Evolutionary conservation across 2,329 filamentous ascomycete species (phyloP).

Genomic region (Malbranchea cinnamomea): DNA sequence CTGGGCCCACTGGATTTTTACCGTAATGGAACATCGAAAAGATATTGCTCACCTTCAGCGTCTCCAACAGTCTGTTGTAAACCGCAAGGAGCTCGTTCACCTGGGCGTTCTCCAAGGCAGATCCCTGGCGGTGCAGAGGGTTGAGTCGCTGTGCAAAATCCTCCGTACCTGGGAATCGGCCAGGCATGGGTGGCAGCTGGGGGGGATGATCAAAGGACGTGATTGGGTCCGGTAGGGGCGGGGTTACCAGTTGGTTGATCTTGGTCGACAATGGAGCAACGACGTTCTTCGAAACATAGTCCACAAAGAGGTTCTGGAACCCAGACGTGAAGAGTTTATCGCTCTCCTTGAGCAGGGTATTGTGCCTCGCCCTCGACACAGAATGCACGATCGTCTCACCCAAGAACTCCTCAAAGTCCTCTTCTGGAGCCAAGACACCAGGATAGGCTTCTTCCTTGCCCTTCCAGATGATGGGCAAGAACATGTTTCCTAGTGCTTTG

Average conservation of each 20-base stretch:
- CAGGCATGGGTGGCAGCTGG: conserved; percentile 22
- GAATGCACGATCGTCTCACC: conserved; percentile 39
- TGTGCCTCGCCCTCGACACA: conserved; percentile 35
- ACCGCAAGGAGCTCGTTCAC: conserved; percentile 40
- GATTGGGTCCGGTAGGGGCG: conserved; percentile 15
- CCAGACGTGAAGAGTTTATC: conserved; percentile 19
- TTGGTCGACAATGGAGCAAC: conserved; percentile 34
- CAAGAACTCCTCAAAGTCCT: conserved; percentile 55
- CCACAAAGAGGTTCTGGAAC: conserved; percentile 35
- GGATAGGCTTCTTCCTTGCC: conserved; percentile 74
- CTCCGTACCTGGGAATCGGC: conserved; percentile 22
- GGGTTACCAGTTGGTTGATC: conserved; percentile 20
- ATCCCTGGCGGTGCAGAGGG: conserved; percentile 21
- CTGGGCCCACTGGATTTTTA: conserved; percentile 23
- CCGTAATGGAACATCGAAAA: conserved; percentile 31
- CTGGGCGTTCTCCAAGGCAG: too few species aligned
- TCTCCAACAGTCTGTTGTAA: conserved; percentile 42
- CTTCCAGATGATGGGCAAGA: conserved; percentile 91
- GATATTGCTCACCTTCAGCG: conserved; percentile 37
- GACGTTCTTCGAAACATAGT: conserved; percentile 37
- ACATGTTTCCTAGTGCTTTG: conserved; percentile 90
- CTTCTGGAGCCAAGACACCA: conserved; percentile 47
- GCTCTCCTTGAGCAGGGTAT: conserved; percentile 25
- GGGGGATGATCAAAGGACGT: conserved; percentile 18
- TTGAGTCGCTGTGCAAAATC: conserved; percentile 19